A percentile compares a stretch with the other conserved stretches of the same genome.
These are phyloP conservation scores for Talaromyces amestolkiae DNA, from an alignment of 2,329 filamentous ascomycete species.

Conservation along the genomic window DNA sequence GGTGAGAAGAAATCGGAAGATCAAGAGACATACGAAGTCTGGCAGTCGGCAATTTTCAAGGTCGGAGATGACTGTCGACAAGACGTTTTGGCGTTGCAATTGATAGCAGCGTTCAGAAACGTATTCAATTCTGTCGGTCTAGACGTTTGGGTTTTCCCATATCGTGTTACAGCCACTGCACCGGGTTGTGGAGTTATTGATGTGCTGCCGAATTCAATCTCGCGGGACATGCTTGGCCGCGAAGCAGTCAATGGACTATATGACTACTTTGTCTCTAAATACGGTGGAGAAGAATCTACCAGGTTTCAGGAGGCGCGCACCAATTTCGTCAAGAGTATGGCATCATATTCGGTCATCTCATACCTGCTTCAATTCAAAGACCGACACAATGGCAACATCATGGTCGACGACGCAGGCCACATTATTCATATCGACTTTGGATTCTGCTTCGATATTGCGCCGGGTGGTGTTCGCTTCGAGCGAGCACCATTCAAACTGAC, in stretches of 20 bases:
- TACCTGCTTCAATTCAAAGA: conserved; percentile 99
- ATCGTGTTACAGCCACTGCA: conserved; percentile 94
- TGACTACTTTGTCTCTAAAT: conserved; percentile 97
- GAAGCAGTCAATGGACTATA: conserved; percentile 98
- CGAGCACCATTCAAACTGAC: conserved; percentile 98
- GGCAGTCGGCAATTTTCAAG: conserved; percentile 99
- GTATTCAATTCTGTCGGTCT: conserved; percentile 95
- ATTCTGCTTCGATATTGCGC: conserved; percentile 98
- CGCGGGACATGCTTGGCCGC: conserved; percentile 95
- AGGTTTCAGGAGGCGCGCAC: conserved; percentile 91
- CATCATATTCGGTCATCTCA: conserved; percentile 94
- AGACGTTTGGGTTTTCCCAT: conserved; percentile 94
- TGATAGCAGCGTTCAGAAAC: conserved; percentile 95
- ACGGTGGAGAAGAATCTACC: conserved; percentile 92
- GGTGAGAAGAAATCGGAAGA: conserved; percentile 29
- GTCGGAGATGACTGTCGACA: conserved; percentile 98
- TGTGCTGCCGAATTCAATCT: conserved; percentile 95
- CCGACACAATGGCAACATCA: conserved; percentile 98
- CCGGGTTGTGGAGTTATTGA: conserved; percentile 98
- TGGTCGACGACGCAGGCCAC: conserved; percentile 96
- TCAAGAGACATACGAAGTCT: conserved; percentile 75
- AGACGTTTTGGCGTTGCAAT: conserved; percentile 92
- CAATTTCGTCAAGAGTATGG: conserved; percentile 99
- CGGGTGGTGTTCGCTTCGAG: conserved; percentile 95
- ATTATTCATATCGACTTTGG: conserved; percentile 99